These are phyloP conservation scores for Starmerella roubikii DNA, from an alignment of 805 yeast genomes.

Conservation along the genomic window DNA sequence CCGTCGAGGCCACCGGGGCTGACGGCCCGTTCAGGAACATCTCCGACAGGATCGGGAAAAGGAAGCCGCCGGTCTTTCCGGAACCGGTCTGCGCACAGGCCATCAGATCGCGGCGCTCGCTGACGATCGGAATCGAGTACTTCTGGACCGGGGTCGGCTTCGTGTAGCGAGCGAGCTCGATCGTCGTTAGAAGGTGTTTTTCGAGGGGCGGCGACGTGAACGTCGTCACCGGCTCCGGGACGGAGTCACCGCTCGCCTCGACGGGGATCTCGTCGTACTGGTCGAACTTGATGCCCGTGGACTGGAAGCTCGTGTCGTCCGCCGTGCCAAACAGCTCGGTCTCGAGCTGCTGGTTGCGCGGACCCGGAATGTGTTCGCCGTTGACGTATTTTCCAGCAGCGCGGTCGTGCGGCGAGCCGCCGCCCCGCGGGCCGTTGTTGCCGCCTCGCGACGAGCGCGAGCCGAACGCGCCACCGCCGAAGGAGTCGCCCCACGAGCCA, in stretches of 20 bases:
- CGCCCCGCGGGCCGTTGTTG: constrained; percentile 24
- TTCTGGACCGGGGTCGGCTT: constrained; percentile 91
- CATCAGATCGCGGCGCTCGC: constrained; percentile 59
- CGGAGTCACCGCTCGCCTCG: constrained; percentile 89
- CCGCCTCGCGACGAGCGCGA: constrained; percentile 25
- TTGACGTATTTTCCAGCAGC: constrained; percentile 60
- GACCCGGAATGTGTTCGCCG: constrained; percentile 79
- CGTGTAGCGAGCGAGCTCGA: constrained; percentile 74
- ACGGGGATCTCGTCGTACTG: constrained; percentile 98
- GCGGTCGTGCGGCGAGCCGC: constrained; percentile 15
- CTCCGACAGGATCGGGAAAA: constrained; percentile 64
- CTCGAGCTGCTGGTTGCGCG: constrained; percentile 56
- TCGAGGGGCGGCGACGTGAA: constrained; percentile 92
- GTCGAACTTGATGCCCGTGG: constrained; percentile 96
- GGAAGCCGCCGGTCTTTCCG: constrained; percentile 87
- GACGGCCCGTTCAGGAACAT: constrained; percentile 20
- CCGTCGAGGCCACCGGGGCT: constrained; percentile 43
- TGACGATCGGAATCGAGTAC: constrained; percentile 68
- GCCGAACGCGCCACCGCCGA: constrained; percentile 24
- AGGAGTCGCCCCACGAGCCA: constrained; percentile 19
- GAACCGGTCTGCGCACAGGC: constrained; percentile 98
- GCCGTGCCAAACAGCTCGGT: constrained; percentile 68
- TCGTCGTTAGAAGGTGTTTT: constrained; percentile 69
- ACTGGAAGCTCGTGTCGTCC: constrained; percentile 60
- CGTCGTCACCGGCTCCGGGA: constrained; percentile 81